Evolutionary conservation across 805 yeast genomes (phyloP), one percentile per base, ranked within the genome.

Genomic region (Monosporozyma servazzii): DNA sequence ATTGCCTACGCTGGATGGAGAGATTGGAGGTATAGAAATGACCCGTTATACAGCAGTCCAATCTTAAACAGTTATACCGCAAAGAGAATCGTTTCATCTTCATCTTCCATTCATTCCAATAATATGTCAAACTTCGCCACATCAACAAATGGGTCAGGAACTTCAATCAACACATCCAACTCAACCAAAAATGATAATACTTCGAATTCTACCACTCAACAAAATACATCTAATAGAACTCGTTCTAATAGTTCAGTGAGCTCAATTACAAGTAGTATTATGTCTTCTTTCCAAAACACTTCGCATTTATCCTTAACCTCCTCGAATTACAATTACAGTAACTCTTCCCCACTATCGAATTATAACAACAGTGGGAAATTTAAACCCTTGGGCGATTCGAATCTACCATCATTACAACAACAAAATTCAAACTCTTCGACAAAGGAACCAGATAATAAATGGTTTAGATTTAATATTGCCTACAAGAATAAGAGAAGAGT

Each of bases 21-120:
- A 63, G 96, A 88, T 65, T 88, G 96, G 95, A 84, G 87, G 60
- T 83, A 76, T 60, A 76, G 87, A 54, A 78, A 77, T 48, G 89
- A 84, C 66, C 87, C 91, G 1, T 64, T 86, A 36, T 84, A 83
- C 61, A 73, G 77, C 1, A 64, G 74, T 3, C 58, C 67, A 5
- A 49, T 65, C 48, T 54, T 71, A 55, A 71, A 64, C 56, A 64
- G 71, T 33, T 56, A 55, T 43, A 56, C 56, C 23, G 21, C 58
- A 51, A 59, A 61, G 48, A 57, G 50, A 46, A 55, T 57, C 1
- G 54, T 51, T 7, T 62, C 65, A 15, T 54, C 58, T 23, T 50
- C 61, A 2, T 60, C 66, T 20, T 58, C 65, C 11, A 52, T 59
- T n/a, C 46, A 53, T 39, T 57, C 62, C 1, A n/a, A n/a, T n/a